Percentiles rank a stretch among this genome's conserved stretches.
phyloP scores from a whole-genome alignment of 768 basidiomycete species.

The Lactarius deliciosus region DNA sequence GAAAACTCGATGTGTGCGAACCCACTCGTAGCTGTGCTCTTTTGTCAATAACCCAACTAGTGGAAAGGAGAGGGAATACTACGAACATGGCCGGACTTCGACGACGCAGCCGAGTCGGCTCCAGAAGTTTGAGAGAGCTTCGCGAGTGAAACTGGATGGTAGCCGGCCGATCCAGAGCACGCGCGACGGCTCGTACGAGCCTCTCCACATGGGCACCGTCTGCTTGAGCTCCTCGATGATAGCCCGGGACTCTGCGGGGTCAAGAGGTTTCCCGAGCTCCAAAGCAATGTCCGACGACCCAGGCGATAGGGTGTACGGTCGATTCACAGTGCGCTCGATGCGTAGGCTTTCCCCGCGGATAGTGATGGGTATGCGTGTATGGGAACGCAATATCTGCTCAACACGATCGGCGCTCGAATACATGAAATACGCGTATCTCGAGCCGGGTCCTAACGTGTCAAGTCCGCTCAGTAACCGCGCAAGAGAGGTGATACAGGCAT shows the following conservation, averaged over 20 bases:
- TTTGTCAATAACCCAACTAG: neutral
- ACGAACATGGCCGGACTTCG: conserved; percentile 25
- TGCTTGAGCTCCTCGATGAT: conserved; percentile 13
- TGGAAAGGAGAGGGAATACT: neutral
- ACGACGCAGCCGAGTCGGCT: conserved; percentile 25
- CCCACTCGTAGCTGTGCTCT: neutral
- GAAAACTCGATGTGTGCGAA: conserved; percentile 27
- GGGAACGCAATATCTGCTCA: conserved; percentile 7
- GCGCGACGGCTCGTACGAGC: conserved; percentile 8
- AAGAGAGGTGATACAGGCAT: neutral
- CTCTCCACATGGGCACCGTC: conserved; percentile 15
- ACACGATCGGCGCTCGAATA: conserved; percentile 14
- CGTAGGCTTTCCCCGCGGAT: neutral
- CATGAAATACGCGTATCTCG: conserved; percentile 19
- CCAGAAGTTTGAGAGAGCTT: conserved; percentile 18
- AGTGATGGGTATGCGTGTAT: conserved; percentile 16
- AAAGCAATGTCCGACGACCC: neutral
- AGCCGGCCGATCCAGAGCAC: conserved; percentile 22
- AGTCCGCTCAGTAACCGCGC: neutral
- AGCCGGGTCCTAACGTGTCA: conserved; percentile 8
- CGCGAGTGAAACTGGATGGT: neutral
- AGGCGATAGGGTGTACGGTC: neutral
- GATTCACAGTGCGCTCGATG: conserved; percentile 1
- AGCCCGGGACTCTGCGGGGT: neutral
- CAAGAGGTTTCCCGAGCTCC: conserved; percentile 2